These are phyloP conservation scores for Beta corolliflora DNA, from an alignment of 179 eudicot species.

Conservation along the genomic window DNA sequence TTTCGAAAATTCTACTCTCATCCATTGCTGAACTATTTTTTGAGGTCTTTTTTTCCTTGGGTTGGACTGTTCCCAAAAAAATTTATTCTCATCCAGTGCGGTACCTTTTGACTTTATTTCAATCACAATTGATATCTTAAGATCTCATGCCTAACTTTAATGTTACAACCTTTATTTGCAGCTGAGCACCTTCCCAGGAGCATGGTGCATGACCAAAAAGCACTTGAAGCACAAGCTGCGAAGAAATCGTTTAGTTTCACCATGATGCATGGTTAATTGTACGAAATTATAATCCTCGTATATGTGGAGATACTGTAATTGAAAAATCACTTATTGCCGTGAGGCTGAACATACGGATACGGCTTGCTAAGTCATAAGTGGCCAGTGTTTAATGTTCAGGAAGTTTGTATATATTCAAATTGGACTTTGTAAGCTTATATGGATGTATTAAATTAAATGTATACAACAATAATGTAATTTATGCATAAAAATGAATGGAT, in stretches of 20 bases:
- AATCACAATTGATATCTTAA: background rate
- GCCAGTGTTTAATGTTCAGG: background rate
- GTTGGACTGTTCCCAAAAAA: too few relatives aligned
- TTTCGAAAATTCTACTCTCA: background rate
- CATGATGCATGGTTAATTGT: slow-evolving; percentile 40
- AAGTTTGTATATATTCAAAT: background rate
- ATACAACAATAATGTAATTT: background rate
- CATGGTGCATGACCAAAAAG: slow-evolving; percentile 75
- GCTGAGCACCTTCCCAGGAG: slow-evolving; percentile 75
- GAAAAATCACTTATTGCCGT: background rate
- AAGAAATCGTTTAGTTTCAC: slow-evolving; percentile 39
- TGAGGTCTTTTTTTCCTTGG: too few relatives aligned
- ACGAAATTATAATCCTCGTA: background rate
- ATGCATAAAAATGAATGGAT: background rate
- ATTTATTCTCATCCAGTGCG: too few relatives aligned
- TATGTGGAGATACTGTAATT: background rate
- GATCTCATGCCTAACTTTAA: background rate
- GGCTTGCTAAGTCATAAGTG: background rate
- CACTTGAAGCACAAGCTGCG: slow-evolving; percentile 53
- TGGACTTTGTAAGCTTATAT: background rate
- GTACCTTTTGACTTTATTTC: background rate
- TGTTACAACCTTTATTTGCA: slow-evolving; percentile 33
- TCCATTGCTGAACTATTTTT: background rate
- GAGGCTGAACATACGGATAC: background rate
- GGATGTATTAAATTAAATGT: background rate